Evolutionary conservation across 768 basidiomycete species (phyloP).

Genomic region (Xerocomellus intermedius): DNA sequence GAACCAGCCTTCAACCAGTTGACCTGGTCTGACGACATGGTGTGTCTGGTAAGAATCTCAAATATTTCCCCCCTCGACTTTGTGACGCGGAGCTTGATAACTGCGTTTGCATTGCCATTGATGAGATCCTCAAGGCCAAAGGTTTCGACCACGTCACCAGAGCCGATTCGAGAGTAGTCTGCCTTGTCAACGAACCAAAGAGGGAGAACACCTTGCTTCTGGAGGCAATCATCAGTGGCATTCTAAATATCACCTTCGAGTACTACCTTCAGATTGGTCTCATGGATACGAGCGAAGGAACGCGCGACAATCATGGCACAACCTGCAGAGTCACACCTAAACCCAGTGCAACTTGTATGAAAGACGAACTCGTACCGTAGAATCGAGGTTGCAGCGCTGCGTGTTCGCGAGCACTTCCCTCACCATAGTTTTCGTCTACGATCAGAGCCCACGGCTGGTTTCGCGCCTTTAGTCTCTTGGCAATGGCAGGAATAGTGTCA

Average conservation of each 20-base stretch:
- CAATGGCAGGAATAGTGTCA: constrained; percentile 88
- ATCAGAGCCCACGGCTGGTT: constrained; percentile 89
- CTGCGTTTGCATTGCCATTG: constrained; percentile 40
- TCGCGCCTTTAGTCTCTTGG: constrained; percentile 83
- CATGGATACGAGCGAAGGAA: constrained; percentile 97
- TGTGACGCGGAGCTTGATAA: constrained; percentile 60
- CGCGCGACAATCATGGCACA: constrained; percentile 85
- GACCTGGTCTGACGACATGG: constrained; percentile 86
- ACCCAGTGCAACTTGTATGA: not conserved
- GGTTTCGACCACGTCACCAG: constrained; percentile 83
- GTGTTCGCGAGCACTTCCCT: constrained; percentile 97
- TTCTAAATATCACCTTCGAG: not conserved
- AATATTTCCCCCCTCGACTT: constrained; percentile 61
- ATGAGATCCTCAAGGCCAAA: constrained; percentile 74
- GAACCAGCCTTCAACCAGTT: constrained; percentile 89
- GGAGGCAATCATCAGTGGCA: constrained; percentile 9
- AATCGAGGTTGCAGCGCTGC: constrained; percentile 96
- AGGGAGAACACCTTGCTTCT: constrained; percentile 98
- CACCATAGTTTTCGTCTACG: constrained; percentile 97
- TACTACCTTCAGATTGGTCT: constrained; percentile 89
- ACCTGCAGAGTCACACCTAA: constrained; percentile 41
- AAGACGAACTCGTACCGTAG: constrained; percentile 53
- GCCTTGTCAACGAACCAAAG: constrained; percentile 88
- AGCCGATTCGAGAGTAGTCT: constrained; percentile 81
- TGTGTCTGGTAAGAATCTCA: constrained; percentile 76